Evolutionary conservation across 2,329 filamentous ascomycete species (phyloP), one percentile per base, ranked within the genome.

Genomic region (Gaeumannomyces sp.): DNA sequence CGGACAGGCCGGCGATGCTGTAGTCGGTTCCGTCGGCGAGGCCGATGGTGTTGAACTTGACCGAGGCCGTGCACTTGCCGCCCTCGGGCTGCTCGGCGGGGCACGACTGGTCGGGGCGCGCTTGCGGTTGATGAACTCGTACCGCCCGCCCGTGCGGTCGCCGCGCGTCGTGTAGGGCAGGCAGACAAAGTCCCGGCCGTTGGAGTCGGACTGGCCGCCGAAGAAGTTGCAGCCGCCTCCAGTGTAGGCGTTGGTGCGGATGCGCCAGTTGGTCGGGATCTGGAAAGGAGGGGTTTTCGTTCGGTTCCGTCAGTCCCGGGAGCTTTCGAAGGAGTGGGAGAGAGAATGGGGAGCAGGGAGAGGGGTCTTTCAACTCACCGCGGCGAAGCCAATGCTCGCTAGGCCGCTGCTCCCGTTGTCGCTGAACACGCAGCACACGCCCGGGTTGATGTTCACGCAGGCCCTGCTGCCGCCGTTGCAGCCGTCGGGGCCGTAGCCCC

Each of bases 21-120:
- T 61, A 61, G n/a, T 45, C 60, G 60, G 60, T 53, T 1, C 60
- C 60, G 35, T 61, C 60, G 5, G 60, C 60, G 2, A 61, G 60
- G 5, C 60, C 33, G 22, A 61, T 14, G 25, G 35, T 19, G 60
- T 61, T 14, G 60, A n/a, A 22, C 31, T 45, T 45, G 60, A 28
- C 35, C 22, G 14, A 5, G n/a, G 8, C 13, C 60, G 25, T 28
- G 60, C 60, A 61, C 60, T 50, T 61, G 10, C 22, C n/a, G 11
- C 25, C 60, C 16, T 31, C 35, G 25, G 60, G 25, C 60, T 61
- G 60, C 33, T 27, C 25, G 35, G 13, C 35, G 35, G 35, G 33
- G 35, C 60, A 61, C 14, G 60, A 19, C 4, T 61, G 11, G 11
- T 61, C 60, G 25, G 8, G 35, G 60, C 60, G 60, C 60, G 60